A percentile compares a stretch with the other conserved stretches of the same genome.
Conservation (phyloP, 805 yeast genomes). For the Kluyveromyces nonfermentans region DNA sequence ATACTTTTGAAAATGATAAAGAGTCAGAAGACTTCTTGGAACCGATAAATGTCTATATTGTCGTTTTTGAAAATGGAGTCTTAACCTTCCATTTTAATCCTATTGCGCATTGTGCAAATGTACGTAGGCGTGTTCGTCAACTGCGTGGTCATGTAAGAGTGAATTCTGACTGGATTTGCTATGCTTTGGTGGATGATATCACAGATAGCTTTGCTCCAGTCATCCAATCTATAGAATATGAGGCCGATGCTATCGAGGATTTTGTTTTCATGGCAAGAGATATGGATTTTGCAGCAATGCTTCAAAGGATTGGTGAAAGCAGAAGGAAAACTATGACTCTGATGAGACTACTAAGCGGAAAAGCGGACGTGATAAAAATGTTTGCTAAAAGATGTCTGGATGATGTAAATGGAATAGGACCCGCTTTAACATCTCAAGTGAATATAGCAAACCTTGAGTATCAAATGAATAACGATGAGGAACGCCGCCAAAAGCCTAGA, state of each 20-base stretch:
- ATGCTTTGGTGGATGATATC: constrained; percentile 74
- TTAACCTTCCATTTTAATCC: constrained; percentile 65
- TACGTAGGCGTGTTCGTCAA: constrained; percentile 74
- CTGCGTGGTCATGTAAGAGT: constrained; percentile 70
- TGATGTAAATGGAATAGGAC: constrained; percentile 35
- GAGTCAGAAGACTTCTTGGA: constrained; percentile 76
- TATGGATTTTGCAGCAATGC: constrained; percentile 65
- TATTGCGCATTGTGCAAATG: constrained; percentile 60
- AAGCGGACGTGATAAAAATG: constrained; percentile 94
- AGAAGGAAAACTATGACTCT: constrained; percentile 88
- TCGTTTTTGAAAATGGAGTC: constrained; percentile 60
- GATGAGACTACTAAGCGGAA: constrained; percentile 81
- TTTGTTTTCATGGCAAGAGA: constrained; percentile 76
- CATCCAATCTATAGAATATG: constrained; percentile 65
- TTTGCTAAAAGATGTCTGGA: constrained; percentile 93
- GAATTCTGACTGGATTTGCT: constrained; percentile 74
- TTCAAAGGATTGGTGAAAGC: constrained; percentile 77
- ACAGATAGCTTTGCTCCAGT: constrained; percentile 82
- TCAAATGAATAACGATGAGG: constrained; percentile 1
- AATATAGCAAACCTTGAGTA: constrained; percentile 31
- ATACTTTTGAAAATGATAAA: constrained; percentile 81
- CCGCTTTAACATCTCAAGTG: constrained; percentile 32
- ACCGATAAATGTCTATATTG: constrained; percentile 68
- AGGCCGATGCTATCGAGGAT: constrained; percentile 71
- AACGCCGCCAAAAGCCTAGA: constrained; percentile 49